Evolutionary conservation across 176 grass and related monocot genomes (phyloP).

Genomic region (Bolboschoenus planiculmis): DNA sequence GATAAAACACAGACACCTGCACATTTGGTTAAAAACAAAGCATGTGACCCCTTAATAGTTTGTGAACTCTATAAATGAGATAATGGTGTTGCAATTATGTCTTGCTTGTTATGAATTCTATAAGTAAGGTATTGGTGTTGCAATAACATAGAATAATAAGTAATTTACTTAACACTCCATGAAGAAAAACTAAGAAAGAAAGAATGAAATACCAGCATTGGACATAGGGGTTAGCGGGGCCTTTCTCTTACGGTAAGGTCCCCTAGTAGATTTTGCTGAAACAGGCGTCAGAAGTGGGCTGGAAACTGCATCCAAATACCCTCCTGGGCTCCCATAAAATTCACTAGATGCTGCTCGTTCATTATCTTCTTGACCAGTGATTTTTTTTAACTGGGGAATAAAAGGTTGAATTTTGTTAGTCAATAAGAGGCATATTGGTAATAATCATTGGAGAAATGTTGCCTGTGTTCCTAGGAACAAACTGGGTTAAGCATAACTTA

Average conservation of each 20-base stretch:
- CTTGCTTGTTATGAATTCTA: background rate
- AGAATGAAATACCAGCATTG: slow-evolving; percentile 61
- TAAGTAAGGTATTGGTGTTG: background rate
- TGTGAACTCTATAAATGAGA: background rate
- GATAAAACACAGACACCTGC: background rate
- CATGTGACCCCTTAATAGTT: background rate
- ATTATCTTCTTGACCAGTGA: slow-evolving; percentile 40
- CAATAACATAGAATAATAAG: background rate
- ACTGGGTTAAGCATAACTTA: background rate
- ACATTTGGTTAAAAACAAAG: background rate
- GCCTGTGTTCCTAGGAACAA: background rate
- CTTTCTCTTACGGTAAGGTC: slow-evolving; percentile 48
- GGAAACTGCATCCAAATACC: slow-evolving; percentile 36
- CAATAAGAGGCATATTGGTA: background rate
- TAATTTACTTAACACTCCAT: background rate
- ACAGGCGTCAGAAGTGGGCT: slow-evolving; percentile 42
- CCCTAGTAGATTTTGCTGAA: slow-evolving; percentile 49
- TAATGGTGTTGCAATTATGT: background rate
- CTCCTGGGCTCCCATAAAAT: slow-evolving; percentile 35
- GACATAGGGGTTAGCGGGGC: slow-evolving; percentile 39
- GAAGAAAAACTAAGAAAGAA: slow-evolving; percentile 21
- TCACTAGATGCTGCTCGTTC: slow-evolving; percentile 42
- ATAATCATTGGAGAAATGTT: background rate
- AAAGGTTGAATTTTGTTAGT: background rate
- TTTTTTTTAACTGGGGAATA: slow-evolving; percentile 55